These are phyloP conservation scores for Phragmites australis DNA, from an alignment of 176 grass and related monocot species.

Conservation along the genomic window DNA sequence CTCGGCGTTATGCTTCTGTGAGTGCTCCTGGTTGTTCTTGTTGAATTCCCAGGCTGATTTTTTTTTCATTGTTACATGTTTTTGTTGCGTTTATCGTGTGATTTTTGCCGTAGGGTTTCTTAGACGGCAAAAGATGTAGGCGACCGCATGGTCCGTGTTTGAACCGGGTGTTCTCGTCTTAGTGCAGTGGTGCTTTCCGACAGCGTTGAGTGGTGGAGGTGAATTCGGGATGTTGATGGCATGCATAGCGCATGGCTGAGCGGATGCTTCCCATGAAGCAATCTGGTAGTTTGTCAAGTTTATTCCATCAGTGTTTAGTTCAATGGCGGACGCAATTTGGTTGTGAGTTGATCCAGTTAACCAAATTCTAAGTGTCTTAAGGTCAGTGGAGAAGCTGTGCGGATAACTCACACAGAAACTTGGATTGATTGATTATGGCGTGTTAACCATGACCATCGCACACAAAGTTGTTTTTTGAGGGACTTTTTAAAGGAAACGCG, in stretches of 20 bases:
- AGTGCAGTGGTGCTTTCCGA: background rate
- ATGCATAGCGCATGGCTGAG: background rate
- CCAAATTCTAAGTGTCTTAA: background rate
- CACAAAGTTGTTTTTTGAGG: too few relatives aligned
- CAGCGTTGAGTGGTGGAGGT: too few relatives aligned
- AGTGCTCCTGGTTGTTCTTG: background rate
- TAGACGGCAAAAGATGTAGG: background rate
- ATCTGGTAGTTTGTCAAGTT: background rate
- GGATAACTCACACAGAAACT: background rate
- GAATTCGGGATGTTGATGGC: background rate
- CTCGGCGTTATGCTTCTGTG: conserved; percentile 20
- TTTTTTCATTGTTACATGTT: background rate
- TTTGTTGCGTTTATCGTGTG: background rate
- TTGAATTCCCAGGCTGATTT: background rate
- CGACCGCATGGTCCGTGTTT: too few relatives aligned
- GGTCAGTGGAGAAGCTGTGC: too few relatives aligned
- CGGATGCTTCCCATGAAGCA: background rate
- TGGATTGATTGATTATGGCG: too few relatives aligned
- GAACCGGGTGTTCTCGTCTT: background rate
- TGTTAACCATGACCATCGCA: too few relatives aligned
- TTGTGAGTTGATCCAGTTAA: background rate
- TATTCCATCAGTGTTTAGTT: background rate
- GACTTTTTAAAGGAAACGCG: too few relatives aligned
- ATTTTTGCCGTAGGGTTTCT: background rate
- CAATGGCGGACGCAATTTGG: background rate